Conservation (phyloP, 805 yeast species). For the Lipomyces japonicus region DNA sequence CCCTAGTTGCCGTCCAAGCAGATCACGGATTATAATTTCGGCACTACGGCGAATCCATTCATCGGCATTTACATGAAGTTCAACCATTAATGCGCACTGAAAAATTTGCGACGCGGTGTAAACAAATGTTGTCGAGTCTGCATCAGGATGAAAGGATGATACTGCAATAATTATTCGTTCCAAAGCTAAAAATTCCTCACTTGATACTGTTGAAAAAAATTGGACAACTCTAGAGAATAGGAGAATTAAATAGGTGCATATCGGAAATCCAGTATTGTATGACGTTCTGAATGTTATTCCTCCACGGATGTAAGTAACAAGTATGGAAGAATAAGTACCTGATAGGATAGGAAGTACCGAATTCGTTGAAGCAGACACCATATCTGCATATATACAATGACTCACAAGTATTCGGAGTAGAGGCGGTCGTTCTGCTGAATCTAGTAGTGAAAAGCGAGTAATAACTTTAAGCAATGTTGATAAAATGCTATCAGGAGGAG, state of each 20-base stretch:
- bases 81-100: neutral
- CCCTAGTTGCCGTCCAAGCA: neutral
- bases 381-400: neutral
- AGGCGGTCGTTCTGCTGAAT: neutral
- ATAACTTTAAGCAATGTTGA: neutral
- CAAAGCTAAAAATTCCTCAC: neutral
- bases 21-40: neutral
- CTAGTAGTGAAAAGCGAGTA: neutral
- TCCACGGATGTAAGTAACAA: neutral
- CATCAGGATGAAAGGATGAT: neutral
- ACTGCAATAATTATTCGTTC: neutral
- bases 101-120: neutral
- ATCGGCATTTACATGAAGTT: neutral
- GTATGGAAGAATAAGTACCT: neutral
- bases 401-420: neutral
- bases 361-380: neutral
- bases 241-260: neutral
- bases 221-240: neutral
- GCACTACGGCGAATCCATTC: neutral
- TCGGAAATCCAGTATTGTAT: neutral
- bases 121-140: neutral
- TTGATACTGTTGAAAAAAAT: neutral
- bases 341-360: neutral
- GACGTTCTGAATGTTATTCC: neutral
- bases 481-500: neutral